Conservation (phyloP, 1,284 basidiomycete genomes). For the Ustilago shanxiensis region DNA sequence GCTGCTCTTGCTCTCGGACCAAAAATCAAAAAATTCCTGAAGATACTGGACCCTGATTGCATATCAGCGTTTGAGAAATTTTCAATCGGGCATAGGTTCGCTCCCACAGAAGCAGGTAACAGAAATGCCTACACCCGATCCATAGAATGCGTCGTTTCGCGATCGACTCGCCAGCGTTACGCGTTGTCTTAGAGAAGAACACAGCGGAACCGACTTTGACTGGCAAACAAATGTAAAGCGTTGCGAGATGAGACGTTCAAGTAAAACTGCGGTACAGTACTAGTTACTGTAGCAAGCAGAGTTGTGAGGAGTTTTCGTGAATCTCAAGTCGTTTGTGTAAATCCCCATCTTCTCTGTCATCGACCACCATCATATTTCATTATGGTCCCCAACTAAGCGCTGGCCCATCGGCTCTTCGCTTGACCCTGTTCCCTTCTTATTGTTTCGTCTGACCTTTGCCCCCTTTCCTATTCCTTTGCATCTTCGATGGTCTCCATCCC, state of each 20-base stretch:
- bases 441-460: constrained; percentile 27
- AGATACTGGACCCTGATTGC: constrained; percentile 35
- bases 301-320: not conserved
- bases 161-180: not conserved
- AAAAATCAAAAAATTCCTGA: not conserved
- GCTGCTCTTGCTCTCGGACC: not conserved
- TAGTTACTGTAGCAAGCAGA: no score
- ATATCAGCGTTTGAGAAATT: not conserved
- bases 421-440: not conserved
- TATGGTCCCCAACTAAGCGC: constrained; percentile 25
- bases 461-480: constrained; percentile 6
- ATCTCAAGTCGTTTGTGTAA: no score
- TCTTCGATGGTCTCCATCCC: not conserved
- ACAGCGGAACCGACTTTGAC: constrained; percentile 5
- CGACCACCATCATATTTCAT: constrained; percentile 21
- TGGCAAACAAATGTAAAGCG: not conserved
- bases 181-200: not conserved
- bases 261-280: constrained; percentile 14
- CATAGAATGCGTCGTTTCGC: not conserved
- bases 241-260: not conserved
- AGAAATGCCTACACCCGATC: no score
- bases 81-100: constrained; percentile 3
- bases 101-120: no score
- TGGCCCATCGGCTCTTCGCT: not conserved
- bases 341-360: not conserved